Base-by-base conservation (phyloP, 2,329 filamentous ascomycete genomes). In the Metarhizium sp. region DNA sequence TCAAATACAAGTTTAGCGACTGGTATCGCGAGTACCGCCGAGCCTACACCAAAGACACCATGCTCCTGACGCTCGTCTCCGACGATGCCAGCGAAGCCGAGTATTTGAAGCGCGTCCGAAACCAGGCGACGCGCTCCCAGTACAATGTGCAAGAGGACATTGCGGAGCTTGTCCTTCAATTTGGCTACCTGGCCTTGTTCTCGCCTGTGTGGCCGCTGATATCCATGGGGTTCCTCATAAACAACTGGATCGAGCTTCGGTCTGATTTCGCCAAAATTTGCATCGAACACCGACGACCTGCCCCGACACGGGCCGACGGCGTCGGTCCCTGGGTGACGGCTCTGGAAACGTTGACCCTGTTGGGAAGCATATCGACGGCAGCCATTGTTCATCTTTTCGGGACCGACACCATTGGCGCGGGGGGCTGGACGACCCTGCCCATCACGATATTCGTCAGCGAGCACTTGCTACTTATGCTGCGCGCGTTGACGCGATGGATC, bases 251-350 rank as follows among this genome's bases (percentile, higher is more conserved):
- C 55, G 87, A 91, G 67, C 76, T 91, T 10, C 85, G 87, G 10
- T 85, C 86, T 2, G 87, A 91, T 63, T 87, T 88, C 49, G 80
- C 88, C 70, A 91, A 90, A 64, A 87, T 91, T 55, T 88, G 84
- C 59, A 75, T 84, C 29, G 86, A 90, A 64, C 87, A 86, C 73
- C 84, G 85, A 59, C 81, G 88, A 1, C 88, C 87, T 0, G 80
- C 78, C 0, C 87, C 87, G 0, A 79, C 80, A 59, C 82, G 87
- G 6, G 78, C 85, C 1, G 87, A 90, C 63, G 86, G 84, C 4
- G 90, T 91, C 59, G 87, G 87, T 0, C 86, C 87, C 0, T 90
- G 85, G 80, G 76, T 90, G 16, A 78, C 85, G 58, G 84, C 81
- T 0, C 74, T 91, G 13, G 80, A 81, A 50, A 83, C 88, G 58